phyloP scores from a whole-genome alignment of 2,329 filamentous ascomycete genomes.

The Pseudopithomyces chartarum region DNA sequence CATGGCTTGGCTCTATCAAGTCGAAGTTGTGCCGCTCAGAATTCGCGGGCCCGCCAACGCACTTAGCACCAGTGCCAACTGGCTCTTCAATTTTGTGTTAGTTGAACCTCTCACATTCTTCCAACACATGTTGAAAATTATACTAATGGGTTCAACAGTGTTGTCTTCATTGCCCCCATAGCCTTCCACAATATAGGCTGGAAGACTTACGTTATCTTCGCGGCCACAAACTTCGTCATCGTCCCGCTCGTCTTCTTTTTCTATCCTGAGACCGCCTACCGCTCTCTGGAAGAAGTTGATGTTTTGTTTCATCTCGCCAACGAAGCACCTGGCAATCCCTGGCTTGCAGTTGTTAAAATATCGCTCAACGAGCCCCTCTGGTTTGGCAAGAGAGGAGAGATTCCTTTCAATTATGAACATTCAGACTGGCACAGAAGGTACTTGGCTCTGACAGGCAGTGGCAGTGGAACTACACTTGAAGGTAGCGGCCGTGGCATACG shows the following conservation, averaged over 20 bases:
- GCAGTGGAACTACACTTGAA: conserved; percentile 4
- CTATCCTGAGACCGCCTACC: conserved; percentile 64
- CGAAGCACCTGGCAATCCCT: conserved; percentile 55
- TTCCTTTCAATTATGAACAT: conserved; percentile 55
- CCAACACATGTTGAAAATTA: neutral
- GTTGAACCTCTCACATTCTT: conserved; percentile 42
- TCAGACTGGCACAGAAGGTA: conserved; percentile 32
- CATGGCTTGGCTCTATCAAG: conserved; percentile 65
- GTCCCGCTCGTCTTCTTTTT: conserved; percentile 63
- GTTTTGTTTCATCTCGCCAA: conserved; percentile 62
- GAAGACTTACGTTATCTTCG: conserved; percentile 64
- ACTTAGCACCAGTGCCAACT: conserved; percentile 87
- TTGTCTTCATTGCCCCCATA: conserved; percentile 69
- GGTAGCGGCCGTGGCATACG: neutral
- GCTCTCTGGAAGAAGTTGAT: conserved; percentile 69
- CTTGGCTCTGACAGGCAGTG: conserved; percentile 4
- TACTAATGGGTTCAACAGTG: conserved; percentile 47
- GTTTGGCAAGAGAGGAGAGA: conserved; percentile 61
- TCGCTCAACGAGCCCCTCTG: conserved; percentile 59
- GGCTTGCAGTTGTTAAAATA: conserved; percentile 53
- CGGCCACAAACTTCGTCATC: conserved; percentile 56
- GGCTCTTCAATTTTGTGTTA: conserved; percentile 63
- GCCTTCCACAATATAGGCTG: conserved; percentile 61
- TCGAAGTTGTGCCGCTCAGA: conserved; percentile 85
- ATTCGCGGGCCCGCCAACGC: conserved; percentile 87